These are phyloP conservation scores for Balakata baccata DNA, from an alignment of 345 rosid genomes.

Conservation along the genomic window DNA sequence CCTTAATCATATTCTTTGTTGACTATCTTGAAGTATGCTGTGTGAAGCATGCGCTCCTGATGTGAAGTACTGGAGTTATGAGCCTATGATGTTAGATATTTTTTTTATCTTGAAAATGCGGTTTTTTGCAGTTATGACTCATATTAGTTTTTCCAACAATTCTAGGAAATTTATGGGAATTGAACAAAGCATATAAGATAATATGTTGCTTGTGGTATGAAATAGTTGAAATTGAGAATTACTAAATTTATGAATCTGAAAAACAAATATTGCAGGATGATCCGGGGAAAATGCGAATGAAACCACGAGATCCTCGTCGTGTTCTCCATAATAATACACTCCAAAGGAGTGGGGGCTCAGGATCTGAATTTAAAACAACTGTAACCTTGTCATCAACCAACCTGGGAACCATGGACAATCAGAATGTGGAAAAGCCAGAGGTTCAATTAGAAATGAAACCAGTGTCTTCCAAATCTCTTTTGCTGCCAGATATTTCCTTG, in stretches of 20 bases:
- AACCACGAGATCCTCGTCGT: conserved; percentile 98
- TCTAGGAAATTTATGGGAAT: not conserved
- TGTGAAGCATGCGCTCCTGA: not conserved
- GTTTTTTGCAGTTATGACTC: not conserved
- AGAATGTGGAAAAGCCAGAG: conserved; percentile 34
- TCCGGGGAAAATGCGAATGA: conserved; percentile 72
- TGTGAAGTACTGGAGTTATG: not conserved
- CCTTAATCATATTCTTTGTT: conserved; percentile 17
- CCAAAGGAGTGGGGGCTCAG: conserved; percentile 49
- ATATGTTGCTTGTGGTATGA: too few species aligned
- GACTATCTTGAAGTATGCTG: conserved; percentile 4
- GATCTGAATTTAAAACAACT: conserved; percentile 47
- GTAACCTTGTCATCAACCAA: conserved; percentile 30
- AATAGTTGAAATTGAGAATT: not conserved
- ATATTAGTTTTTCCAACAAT: not conserved
- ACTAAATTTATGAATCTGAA: not conserved
- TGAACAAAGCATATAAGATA: not conserved
- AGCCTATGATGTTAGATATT: not conserved
- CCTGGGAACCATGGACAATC: conserved; percentile 34
- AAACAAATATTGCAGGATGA: conserved; percentile 52
- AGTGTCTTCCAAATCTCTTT: conserved; percentile 35
- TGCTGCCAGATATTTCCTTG: conserved; percentile 54
- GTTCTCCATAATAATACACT: conserved; percentile 56
- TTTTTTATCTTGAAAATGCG: not conserved
- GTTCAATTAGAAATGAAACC: conserved; percentile 36